Base-by-base conservation (phyloP, 1,284 basidiomycete species). In the Fomitopsis palustris region DNA sequence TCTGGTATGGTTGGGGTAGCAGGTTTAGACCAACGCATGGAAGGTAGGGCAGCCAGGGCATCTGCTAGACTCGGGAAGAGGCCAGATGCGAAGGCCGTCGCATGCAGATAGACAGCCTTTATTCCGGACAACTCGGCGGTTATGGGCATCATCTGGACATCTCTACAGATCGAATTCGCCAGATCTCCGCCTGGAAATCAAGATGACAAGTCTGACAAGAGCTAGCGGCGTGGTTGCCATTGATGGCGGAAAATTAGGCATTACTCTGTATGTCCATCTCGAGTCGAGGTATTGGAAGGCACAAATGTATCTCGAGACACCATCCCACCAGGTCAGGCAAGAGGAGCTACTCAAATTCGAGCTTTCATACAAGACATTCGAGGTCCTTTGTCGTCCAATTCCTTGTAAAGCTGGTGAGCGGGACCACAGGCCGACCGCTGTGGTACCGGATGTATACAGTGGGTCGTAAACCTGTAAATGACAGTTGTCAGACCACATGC, bases 21-120 rank as follows among this genome's bases (percentile, higher is more conserved):
- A 27, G 54, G 45, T 41, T 54, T 49, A 6, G 45, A 39, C 56
- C 60, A 55, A 42, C 52, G 56, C 58, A 59, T 62, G 54, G 27
- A 59, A 19, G 38, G 35, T 3, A 31, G 2, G 2, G 23, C n/a
- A 39, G 55, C 9, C 25, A 52, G 47, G 45, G 56, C 35, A 52
- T 37, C 49, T 52, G 49, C 31, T 47, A 27, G 7, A 31, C 31
- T 31, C 14, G 16, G 19, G 27, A 9, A 33, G 49, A 19, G 49
- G 49, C n/a, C 19, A 4, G 25, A 19, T n/a, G 49, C 49, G 29
- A 37, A 21, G 29, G 31, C 17, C 35, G 31, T 35, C 33, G 8
- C 31, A 52, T 37, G 9, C 31, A 35, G 27, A 33, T 31, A 33
- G 49, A 33, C 5, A 52, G 33, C 49, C 8, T 51, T 35, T 52